Base-by-base conservation (phyloP, 2,329 filamentous ascomycete species). In the Penicillium psychrosexuale region DNA sequence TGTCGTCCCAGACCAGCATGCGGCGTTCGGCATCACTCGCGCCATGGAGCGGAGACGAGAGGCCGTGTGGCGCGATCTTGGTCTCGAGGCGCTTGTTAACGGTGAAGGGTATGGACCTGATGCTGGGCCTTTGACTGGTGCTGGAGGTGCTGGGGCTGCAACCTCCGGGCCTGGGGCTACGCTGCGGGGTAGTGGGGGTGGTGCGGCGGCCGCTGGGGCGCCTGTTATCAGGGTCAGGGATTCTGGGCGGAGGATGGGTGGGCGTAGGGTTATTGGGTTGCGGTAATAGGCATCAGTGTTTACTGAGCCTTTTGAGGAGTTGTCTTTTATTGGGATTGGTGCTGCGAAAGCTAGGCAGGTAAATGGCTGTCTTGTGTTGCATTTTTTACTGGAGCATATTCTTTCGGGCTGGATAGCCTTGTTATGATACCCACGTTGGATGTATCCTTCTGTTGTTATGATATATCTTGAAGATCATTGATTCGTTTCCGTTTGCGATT, bases 1-100 rank as follows among this genome's bases (percentile, higher is more conserved):
- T 61, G 82, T 87, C 3, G 84, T 87, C 13, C 84, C 84, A 0
- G 84, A 87, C 61, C 84, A 86, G 69, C 84, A 87, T 69, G 84
- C 84, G 0, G 84, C 84, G 2, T 87, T 86, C 71, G 84, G 84
- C 1, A 87, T 87, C 55, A 79, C 82, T 67, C 75, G 84, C 39
- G 84, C 84, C 0, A 85, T 84, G 65, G 80, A 84, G 67, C 74
- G 75, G 46, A 76, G 76, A 56, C 73, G 76, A 46, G 81, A 82
- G 69, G 75, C 76, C 5, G 77, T 78, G 1, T 87, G 84, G 84
- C 76, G 80, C 57, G 84, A 87, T 72, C 66, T 85, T 6, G 82
- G 83, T 0, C 68, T 84, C 13, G 78, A 80, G 54, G 75, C 78
- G 47, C 67, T 84, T 58, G 73, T 82, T 65, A 76, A 69, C 53